A percentile compares a stretch with the other conserved stretches of the same genome.
Conservation (phyloP, 2,329 filamentous ascomycete species). For the Clonostachys rhizophaga region DNA sequence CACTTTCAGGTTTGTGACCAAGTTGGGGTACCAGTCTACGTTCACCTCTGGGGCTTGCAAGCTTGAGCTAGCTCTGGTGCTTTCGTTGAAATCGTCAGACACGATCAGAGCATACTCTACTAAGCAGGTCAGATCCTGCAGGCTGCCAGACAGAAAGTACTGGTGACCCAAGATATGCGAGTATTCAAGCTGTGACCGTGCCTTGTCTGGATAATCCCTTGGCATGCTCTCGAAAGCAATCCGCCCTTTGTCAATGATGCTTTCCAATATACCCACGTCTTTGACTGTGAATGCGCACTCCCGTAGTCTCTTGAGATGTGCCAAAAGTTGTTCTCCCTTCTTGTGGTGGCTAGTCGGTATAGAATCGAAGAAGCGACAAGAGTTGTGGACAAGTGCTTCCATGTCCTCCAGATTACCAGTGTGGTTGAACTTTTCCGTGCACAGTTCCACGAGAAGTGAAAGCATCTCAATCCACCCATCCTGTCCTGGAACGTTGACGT, state of each 20-base stretch:
- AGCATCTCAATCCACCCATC: not conserved
- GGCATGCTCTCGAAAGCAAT: not conserved
- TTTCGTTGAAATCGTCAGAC: not conserved
- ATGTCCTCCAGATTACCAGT: not conserved
- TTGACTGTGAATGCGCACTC: not conserved
- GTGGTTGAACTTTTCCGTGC: not conserved
- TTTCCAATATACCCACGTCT: not conserved
- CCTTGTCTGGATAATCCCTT: not conserved
- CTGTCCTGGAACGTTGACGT: not conserved
- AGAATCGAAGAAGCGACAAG: not conserved
- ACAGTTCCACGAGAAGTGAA: not conserved
- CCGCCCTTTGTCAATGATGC: not conserved
- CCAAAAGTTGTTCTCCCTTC: not conserved
- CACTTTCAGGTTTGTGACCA: not conserved
- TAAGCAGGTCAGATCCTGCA: not conserved
- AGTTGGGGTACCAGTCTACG: not conserved
- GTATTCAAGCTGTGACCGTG: not conserved
- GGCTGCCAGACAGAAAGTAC: not conserved
- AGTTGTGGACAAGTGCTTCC: not conserved
- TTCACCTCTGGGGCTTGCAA: not conserved
- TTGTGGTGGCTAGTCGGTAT: not conserved
- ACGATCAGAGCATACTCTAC: not conserved
- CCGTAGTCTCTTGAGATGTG: not conserved
- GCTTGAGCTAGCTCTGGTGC: not conserved
- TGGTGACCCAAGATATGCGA: not conserved